Evolutionary conservation across 164 flowering plant species (phyloP).

Genomic region (Macadamia tetraphylla): DNA sequence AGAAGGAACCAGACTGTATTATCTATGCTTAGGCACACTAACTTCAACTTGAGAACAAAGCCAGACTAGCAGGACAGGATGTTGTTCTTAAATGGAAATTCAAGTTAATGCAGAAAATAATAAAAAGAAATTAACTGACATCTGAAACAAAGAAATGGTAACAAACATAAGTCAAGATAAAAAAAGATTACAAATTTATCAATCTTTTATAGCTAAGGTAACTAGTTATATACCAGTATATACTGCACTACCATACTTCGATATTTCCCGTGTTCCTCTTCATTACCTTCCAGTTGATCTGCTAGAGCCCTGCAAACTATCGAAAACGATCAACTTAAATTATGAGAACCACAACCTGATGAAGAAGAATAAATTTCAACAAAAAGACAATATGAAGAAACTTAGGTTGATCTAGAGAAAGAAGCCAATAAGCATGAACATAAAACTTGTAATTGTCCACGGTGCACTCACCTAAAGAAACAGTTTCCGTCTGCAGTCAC

Average conservation of each 20-base stretch:
- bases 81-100: neutral
- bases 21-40: no score
- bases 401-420: neutral
- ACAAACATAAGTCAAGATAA: neutral
- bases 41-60: no score
- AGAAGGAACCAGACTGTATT: no score
- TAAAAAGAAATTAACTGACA: neutral
- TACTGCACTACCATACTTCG: constrained; percentile 66
- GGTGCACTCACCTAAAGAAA: constrained; percentile 70
- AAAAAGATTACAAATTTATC: neutral
- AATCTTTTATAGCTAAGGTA: neutral
- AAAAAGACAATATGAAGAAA: neutral
- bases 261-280: constrained; percentile 71
- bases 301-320: constrained; percentile 64
- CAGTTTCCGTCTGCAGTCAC: constrained; percentile 94
- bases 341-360: neutral
- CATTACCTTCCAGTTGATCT: constrained; percentile 85
- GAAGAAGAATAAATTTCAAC: neutral
- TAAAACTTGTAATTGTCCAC: neutral
- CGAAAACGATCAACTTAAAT: constrained; percentile 1
- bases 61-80: neutral
- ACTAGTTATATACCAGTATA: constrained; percentile 42
- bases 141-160: neutral
- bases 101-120: neutral
- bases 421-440: neutral